Evolutionary conservation across 805 yeast species (phyloP).

Genomic region (Candida peoriensis): DNA sequence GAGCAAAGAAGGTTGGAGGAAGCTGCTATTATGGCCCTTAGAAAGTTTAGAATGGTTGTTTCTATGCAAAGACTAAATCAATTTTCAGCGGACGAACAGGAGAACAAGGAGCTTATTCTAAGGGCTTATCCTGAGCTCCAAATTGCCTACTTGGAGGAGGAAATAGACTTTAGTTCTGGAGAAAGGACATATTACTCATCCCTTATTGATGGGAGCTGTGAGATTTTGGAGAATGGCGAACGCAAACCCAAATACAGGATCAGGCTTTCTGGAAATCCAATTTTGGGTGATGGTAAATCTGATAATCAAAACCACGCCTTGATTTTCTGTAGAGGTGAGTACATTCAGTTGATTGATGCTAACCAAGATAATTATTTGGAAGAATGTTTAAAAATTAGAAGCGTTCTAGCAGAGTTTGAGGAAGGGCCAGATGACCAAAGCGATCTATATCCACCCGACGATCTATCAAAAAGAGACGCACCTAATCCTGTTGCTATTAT

Average conservation of each 20-base stretch:
- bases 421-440: constrained; percentile 30
- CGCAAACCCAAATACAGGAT: constrained; percentile 60
- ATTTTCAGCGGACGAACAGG: constrained; percentile 52
- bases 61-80: constrained; percentile 58
- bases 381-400: constrained; percentile 72
- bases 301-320: constrained; percentile 79
- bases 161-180: constrained; percentile 29
- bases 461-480: constrained; percentile 13
- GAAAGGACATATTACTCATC: constrained; percentile 52
- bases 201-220: constrained; percentile 68
- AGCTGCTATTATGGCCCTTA: constrained; percentile 50
- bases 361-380: constrained; percentile 81
- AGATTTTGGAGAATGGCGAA: constrained; percentile 50
- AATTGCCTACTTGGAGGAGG: constrained; percentile 56
- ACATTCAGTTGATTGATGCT: constrained; percentile 75
- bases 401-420: constrained; percentile 72
- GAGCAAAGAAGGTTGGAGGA: constrained; percentile 36
- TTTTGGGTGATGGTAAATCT: constrained; percentile 79
- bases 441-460: constrained; percentile 45
- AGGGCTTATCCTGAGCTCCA: constrained; percentile 67
- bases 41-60: constrained; percentile 60
- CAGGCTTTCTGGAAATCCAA: constrained; percentile 72
- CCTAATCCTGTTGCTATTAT: constrained; percentile 67
- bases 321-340: constrained; percentile 75
- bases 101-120: constrained; percentile 51